Percentiles rank a stretch among this genome's conserved stretches.
phyloP scores from a whole-genome alignment of 805 yeast species.

The Yarrowia porcina region DNA sequence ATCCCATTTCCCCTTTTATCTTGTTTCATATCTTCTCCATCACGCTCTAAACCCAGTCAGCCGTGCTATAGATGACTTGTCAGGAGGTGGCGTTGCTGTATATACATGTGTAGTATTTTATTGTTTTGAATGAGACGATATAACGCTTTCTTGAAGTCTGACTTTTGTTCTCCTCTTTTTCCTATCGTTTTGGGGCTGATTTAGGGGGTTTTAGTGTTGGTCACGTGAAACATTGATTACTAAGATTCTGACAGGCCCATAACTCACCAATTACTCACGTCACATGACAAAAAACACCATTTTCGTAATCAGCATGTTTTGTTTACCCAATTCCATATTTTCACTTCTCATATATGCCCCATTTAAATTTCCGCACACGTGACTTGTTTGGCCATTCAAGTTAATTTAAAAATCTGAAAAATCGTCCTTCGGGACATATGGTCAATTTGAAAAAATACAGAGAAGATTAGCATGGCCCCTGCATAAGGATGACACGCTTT shows the following conservation, averaged over 20 bases:
- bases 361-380: neutral
- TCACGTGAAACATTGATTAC: neutral
- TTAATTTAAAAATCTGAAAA: neutral
- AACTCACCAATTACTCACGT: neutral
- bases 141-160: no score
- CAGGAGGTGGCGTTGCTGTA: no score
- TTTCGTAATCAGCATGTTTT: neutral
- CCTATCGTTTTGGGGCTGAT: neutral
- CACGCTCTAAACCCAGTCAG: neutral
- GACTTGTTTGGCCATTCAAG: neutral
- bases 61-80: neutral
- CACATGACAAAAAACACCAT: neutral
- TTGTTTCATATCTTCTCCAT: no score
- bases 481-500: conserved; percentile 99
- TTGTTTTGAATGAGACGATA: no score
- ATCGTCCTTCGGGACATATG: conserved; percentile 78
- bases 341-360: no score
- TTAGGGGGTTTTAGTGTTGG: neutral
- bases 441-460: conserved; percentile 99
- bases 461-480: conserved; percentile 99
- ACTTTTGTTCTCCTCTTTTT: neutral
- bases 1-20: no score
- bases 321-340: neutral
- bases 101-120: no score
- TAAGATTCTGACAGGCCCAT: neutral